phyloP scores from a whole-genome alignment of 2,329 filamentous ascomycete genomes.

The Ceratocystiopsis brevicomis region DNA sequence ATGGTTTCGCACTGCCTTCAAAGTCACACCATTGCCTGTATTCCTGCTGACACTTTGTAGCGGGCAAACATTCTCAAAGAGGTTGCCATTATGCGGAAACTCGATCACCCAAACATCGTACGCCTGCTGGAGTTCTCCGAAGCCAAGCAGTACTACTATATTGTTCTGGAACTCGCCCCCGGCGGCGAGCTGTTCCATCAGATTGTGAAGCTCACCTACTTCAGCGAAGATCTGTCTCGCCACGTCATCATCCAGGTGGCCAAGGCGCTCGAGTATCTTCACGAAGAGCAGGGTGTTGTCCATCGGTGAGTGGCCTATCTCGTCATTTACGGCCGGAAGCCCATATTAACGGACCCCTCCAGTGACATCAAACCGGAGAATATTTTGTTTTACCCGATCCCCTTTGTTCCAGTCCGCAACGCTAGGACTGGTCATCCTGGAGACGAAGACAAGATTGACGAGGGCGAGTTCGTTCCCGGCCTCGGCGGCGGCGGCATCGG shows the following conservation, averaged over 20 bases:
- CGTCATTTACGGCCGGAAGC: no score
- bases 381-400: slow-evolving; percentile 74
- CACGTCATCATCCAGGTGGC: slow-evolving; percentile 93
- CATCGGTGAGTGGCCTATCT: slow-evolving; percentile 54
- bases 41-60: slow-evolving; percentile 24
- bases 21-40: no score
- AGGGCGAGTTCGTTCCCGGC: slow-evolving; percentile 77
- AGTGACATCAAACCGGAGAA: slow-evolving; percentile 99
- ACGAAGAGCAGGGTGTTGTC: slow-evolving; percentile 87
- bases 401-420: slow-evolving; percentile 49
- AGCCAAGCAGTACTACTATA: slow-evolving; percentile 90
- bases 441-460: slow-evolving; percentile 92
- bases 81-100: slow-evolving; percentile 93
- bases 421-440: slow-evolving; percentile 69
- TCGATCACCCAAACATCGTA: slow-evolving; percentile 92
- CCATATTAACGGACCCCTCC: neutral
- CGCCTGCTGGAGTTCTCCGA: slow-evolving; percentile 88
- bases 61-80: slow-evolving; percentile 95
- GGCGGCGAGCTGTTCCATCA: slow-evolving; percentile 97
- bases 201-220: slow-evolving; percentile 94
- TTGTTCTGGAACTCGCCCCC: slow-evolving; percentile 83
- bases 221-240: slow-evolving; percentile 84
- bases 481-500: slow-evolving; percentile 80
- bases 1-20: no score
- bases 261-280: slow-evolving; percentile 81